phyloP scores from a whole-genome alignment of 1,284 basidiomycete genomes.

The Naganishia sp. region DNA sequence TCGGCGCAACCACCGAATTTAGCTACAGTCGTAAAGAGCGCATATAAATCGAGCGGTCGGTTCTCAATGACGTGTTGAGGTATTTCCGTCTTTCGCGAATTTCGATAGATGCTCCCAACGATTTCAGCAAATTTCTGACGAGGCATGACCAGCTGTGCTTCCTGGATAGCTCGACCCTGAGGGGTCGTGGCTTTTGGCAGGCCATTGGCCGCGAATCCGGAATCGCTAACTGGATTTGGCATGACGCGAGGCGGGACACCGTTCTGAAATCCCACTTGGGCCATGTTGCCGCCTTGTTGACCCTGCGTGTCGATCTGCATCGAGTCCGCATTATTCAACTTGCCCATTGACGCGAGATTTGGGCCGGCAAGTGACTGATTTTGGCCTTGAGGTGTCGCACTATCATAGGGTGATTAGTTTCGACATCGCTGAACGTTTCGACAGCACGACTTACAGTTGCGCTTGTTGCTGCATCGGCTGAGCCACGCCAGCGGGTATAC shows the following conservation, averaged over 20 bases:
- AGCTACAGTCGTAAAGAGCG: conserved; percentile 42
- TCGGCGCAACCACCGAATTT: conserved; percentile 43
- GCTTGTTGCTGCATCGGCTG: conserved; percentile 17
- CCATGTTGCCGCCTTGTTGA: background rate
- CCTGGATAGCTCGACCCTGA: conserved; percentile 15
- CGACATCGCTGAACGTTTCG: background rate
- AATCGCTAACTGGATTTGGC: conserved; percentile 4
- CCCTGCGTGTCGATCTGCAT: conserved; percentile 6
- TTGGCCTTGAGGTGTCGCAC: conserved; percentile 16
- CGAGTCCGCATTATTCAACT: conserved; percentile 2
- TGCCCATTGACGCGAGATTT: background rate
- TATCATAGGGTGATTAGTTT: background rate
- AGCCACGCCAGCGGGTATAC: background rate
- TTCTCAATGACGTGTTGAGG: conserved; percentile 26
- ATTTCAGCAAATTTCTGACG: conserved; percentile 24
- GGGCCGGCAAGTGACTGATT: background rate
- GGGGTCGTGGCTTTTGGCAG: conserved; percentile 19
- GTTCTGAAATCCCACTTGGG: conserved; percentile 6
- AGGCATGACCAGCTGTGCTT: conserved; percentile 19
- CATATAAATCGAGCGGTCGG: conserved; percentile 39
- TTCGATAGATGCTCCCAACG: conserved; percentile 23
- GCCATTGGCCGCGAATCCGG: conserved; percentile 16
- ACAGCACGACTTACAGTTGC: conserved; percentile 6
- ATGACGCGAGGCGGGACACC: background rate
- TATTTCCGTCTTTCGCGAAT: conserved; percentile 11